These are phyloP conservation scores for Leishmania amazonensis DNA, from an alignment of 208 protist species.

Conservation along the genomic window DNA sequence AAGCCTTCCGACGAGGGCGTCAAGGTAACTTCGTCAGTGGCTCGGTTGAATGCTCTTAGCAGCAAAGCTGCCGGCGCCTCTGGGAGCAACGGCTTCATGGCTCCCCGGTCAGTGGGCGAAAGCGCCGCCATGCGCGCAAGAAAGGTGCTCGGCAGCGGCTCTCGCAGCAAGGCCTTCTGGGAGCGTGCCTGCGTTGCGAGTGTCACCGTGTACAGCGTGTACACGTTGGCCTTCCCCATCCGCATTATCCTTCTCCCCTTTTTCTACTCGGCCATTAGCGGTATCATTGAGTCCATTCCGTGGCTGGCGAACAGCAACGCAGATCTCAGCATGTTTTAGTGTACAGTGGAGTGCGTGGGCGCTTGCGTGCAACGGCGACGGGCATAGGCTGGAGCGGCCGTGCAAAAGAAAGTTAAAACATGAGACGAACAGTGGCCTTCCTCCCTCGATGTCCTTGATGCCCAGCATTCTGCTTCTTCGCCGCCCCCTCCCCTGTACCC, in stretches of 20 bases:
- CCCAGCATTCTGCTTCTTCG: neutral
- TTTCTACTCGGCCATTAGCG: constrained; percentile 66
- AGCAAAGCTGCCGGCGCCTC: constrained; percentile 13
- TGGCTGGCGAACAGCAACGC: constrained; percentile 69
- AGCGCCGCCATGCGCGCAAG: constrained; percentile 31
- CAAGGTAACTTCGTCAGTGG: constrained; percentile 51
- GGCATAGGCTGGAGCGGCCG: neutral
- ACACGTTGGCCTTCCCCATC: constrained; percentile 82
- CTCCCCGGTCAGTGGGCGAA: constrained; percentile 20
- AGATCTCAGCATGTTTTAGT: constrained; percentile 18
- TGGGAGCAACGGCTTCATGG: constrained; percentile 8
- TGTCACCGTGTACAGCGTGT: constrained; percentile 58
- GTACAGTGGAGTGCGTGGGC: neutral
- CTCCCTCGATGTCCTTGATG: neutral
- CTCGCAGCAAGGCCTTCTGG: constrained; percentile 71
- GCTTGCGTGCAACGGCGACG: neutral
- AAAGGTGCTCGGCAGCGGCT: constrained; percentile 34
- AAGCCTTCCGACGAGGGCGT: constrained; percentile 27
- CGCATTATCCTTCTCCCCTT: constrained; percentile 72
- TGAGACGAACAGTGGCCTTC: neutral
- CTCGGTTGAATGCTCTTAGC: constrained; percentile 61
- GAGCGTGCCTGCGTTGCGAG: constrained; percentile 63
- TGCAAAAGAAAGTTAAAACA: neutral
- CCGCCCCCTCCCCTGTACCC: neutral
- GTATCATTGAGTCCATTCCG: constrained; percentile 66